phyloP scores from a whole-genome alignment of 805 yeast species.

The Suhomyces sp. region DNA sequence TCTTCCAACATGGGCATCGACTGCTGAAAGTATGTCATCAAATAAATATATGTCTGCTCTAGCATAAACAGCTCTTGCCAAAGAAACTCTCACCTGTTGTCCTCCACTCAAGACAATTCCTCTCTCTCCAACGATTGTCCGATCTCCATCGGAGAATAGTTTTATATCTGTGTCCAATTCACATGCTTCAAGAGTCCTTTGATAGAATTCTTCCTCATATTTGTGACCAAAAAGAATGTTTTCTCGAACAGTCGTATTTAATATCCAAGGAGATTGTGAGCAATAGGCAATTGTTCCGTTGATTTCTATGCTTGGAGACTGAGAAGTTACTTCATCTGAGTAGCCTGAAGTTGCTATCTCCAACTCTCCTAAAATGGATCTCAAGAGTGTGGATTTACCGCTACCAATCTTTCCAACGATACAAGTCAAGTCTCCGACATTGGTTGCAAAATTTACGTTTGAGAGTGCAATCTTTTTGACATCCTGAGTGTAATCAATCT shows the following conservation, averaged over 20 bases:
- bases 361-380: conserved; percentile 34
- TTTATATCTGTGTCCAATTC: conserved; percentile 65
- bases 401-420: conserved; percentile 41
- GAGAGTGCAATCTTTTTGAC: conserved; percentile 32
- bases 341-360: too few relatives aligned
- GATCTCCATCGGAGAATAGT: conserved; percentile 70
- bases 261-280: conserved; percentile 93
- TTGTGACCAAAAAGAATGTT: conserved; percentile 69
- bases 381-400: conserved; percentile 39
- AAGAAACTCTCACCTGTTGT: conserved; percentile 75
- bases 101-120: conserved; percentile 90
- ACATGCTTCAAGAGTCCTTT: conserved; percentile 60
- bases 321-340: conserved; percentile 39
- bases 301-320: conserved; percentile 47
- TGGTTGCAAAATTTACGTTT: conserved; percentile 32
- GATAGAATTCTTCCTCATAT: conserved; percentile 51
- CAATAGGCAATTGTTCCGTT: conserved; percentile 85
- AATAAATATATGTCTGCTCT: conserved; percentile 63
- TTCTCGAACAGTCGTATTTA: conserved; percentile 82
- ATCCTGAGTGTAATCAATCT: conserved; percentile 6
- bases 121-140: conserved; percentile 79
- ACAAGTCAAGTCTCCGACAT: conserved; percentile 36
- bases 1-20: conserved; percentile 83
- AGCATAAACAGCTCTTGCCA: conserved; percentile 77
- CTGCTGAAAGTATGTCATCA: conserved; percentile 83